A percentile compares a stretch with the other conserved stretches of the same genome.
Evolutionary conservation across 352 stramenopile species (phyloP).

Genomic region (Phytophthora meadii): DNA sequence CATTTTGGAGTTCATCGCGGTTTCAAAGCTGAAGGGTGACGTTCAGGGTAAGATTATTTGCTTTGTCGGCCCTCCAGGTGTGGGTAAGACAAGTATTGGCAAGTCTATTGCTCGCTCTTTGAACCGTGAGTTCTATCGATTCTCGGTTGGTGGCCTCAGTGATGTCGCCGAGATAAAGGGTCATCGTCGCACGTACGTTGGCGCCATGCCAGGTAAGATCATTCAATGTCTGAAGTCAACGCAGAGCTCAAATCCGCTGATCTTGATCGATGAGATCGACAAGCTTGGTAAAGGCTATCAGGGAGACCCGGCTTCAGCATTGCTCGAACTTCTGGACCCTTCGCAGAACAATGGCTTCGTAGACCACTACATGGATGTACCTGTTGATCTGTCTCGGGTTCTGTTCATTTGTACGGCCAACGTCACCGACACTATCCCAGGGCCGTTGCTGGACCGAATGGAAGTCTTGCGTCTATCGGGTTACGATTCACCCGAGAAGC

Average conservation of each 20-base stretch:
- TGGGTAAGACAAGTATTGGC: constrained; percentile 96
- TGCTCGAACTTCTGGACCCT: constrained; percentile 98
- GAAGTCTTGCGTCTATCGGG: constrained; percentile 98
- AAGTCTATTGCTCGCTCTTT: constrained; percentile 97
- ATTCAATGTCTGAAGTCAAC: constrained; percentile 99
- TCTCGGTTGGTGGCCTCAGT: constrained; percentile 97
- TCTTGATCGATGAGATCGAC: constrained; percentile 98
- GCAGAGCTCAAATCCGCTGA: constrained; percentile 96
- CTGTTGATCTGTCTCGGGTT: constrained; percentile 97
- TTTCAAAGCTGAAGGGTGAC: constrained; percentile 96
- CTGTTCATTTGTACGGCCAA: constrained; percentile 97
- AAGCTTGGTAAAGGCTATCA: constrained; percentile 89
- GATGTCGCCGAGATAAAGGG: constrained; percentile 99
- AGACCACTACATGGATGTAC: constrained; percentile 99
- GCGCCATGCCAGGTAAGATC: constrained; percentile 98
- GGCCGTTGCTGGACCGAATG: constrained; percentile 98
- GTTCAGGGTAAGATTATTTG: constrained; percentile 99
- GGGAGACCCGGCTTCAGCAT: constrained; percentile 95
- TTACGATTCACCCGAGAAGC: constrained; percentile 96
- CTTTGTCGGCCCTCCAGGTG: constrained; percentile 94
- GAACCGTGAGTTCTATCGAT: constrained; percentile 98
- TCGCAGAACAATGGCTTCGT: constrained; percentile 97
- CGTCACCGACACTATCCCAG: constrained; percentile 96
- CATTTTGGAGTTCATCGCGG: constrained; percentile 99
- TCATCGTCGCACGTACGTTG: constrained; percentile 98